These are phyloP conservation scores for Austroboletus rostrupii DNA, from an alignment of 1,284 basidiomycete species.

Conservation along the genomic window DNA sequence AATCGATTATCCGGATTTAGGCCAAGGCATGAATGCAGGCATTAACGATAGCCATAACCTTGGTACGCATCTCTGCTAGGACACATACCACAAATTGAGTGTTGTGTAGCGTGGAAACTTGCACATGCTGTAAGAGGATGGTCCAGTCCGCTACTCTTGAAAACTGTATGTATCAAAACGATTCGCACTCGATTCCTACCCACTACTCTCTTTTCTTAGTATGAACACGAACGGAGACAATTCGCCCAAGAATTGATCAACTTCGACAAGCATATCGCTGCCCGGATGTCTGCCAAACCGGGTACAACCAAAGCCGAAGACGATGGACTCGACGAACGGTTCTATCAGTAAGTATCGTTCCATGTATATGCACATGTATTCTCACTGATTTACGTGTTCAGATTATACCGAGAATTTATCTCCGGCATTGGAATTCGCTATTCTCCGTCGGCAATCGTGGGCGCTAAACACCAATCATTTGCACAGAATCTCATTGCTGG, in stretches of 20 bases:
- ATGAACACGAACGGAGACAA: conserved; percentile 65
- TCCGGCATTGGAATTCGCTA: neutral
- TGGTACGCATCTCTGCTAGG: neutral
- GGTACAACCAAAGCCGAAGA: conserved; percentile 49
- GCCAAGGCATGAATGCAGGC: conserved; percentile 59
- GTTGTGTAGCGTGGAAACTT: neutral
- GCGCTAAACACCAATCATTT: neutral
- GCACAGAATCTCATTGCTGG: neutral
- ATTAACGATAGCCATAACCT: conserved; percentile 82
- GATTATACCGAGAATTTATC: neutral
- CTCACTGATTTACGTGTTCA: neutral
- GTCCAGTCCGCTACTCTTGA: conserved; percentile 56
- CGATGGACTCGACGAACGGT: conserved; percentile 65
- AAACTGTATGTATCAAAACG: conserved; percentile 48
- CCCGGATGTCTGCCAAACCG: conserved; percentile 78
- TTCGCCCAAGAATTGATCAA: conserved; percentile 77
- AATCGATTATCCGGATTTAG: conserved; percentile 19
- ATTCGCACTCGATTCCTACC: neutral
- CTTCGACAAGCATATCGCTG: conserved; percentile 73
- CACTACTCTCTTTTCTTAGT: conserved; percentile 28
- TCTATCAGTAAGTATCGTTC: conserved; percentile 44
- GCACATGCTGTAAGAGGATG: neutral
- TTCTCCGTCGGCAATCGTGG: neutral
- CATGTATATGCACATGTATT: neutral
- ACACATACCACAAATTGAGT: no score